Evolutionary conservation across 2,329 filamentous ascomycete genomes (phyloP).

Genomic region (Aspergillus ustus): DNA sequence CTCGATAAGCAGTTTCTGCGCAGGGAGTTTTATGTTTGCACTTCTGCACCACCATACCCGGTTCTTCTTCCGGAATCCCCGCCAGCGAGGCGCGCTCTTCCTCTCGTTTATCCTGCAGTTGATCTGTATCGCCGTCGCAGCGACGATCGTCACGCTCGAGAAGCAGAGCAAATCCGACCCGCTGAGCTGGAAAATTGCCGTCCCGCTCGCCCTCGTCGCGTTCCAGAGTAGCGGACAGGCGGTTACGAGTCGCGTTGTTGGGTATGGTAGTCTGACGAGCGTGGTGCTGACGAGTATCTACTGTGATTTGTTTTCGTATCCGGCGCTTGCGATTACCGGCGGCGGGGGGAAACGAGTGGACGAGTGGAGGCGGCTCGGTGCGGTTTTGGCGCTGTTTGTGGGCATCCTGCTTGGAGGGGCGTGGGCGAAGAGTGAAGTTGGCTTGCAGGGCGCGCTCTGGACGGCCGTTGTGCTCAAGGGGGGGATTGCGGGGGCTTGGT

Average conservation of each 20-base stretch:
- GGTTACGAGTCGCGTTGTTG: constrained; percentile 71
- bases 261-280: constrained; percentile 73
- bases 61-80: constrained; percentile 30
- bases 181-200: constrained; percentile 60
- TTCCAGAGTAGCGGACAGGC: constrained; percentile 81
- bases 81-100: constrained; percentile 50
- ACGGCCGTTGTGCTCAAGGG: constrained; percentile 63
- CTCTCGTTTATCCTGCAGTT: constrained; percentile 63
- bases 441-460: constrained; percentile 63
- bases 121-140: constrained; percentile 56
- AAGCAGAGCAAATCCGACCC: constrained; percentile 50
- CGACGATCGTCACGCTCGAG: constrained; percentile 57
- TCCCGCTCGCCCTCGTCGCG: constrained; percentile 71
- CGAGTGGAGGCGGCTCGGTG: constrained; percentile 57
- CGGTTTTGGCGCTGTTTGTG: constrained; percentile 56
- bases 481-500: constrained; percentile 62
- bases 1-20: constrained; percentile 71
- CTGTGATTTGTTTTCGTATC: constrained; percentile 76
- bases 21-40: constrained; percentile 73
- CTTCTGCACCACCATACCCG: constrained; percentile 65
- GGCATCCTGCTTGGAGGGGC: constrained; percentile 61
- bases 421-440: constrained; percentile 57
- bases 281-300: constrained; percentile 83
- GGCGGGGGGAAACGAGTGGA: constrained; percentile 50
- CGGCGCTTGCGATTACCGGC: constrained; percentile 46